A percentile compares a stretch with the other conserved stretches of the same genome.
Conservation (phyloP, 140 eudicot species). For the Artemisia princeps region DNA sequence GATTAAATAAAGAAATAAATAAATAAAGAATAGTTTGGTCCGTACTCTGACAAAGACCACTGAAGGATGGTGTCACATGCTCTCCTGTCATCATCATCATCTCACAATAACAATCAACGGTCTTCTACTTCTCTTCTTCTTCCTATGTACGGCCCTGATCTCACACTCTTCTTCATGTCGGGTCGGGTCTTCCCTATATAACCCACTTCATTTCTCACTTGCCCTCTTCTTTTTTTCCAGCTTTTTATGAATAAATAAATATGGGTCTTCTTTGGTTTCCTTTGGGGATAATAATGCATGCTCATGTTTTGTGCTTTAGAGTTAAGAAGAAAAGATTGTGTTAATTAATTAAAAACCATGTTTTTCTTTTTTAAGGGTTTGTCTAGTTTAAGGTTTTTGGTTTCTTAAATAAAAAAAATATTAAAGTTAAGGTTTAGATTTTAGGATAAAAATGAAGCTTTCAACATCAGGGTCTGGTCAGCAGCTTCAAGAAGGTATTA, state of each 20-base stretch:
- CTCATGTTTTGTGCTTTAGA: constrained; percentile 12
- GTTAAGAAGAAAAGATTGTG: constrained; percentile 18
- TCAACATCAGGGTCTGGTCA: constrained; percentile 95
- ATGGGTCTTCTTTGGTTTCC: constrained; percentile 5
- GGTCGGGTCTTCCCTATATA: constrained; percentile 24
- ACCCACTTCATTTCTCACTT: constrained; percentile 17
- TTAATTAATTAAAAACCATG: too few species aligned
- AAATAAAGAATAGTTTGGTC: constrained; percentile 22
- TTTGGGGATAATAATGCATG: constrained; percentile 23
- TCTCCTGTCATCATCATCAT: constrained; percentile 41
- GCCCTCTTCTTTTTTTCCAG: constrained; percentile 1
- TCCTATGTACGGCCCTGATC: constrained; percentile 43
- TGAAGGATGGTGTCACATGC: constrained; percentile 99
- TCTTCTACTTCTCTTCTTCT: constrained; percentile 28
- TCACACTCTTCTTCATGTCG: constrained; percentile 25
- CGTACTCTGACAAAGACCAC: constrained; percentile 99
- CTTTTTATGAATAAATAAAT: neutral
- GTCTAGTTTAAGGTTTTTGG: neutral
- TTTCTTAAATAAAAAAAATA: constrained; percentile 1
- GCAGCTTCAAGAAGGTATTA: constrained; percentile 79
- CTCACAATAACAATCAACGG: constrained; percentile 26
- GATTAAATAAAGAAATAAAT: too few species aligned
- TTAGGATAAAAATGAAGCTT: constrained; percentile 63
- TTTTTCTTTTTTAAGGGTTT: neutral
- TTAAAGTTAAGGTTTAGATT: too few species aligned